phyloP scores from a whole-genome alignment of 1,284 basidiomycete species.

The Sporisorium graminicola region DNA sequence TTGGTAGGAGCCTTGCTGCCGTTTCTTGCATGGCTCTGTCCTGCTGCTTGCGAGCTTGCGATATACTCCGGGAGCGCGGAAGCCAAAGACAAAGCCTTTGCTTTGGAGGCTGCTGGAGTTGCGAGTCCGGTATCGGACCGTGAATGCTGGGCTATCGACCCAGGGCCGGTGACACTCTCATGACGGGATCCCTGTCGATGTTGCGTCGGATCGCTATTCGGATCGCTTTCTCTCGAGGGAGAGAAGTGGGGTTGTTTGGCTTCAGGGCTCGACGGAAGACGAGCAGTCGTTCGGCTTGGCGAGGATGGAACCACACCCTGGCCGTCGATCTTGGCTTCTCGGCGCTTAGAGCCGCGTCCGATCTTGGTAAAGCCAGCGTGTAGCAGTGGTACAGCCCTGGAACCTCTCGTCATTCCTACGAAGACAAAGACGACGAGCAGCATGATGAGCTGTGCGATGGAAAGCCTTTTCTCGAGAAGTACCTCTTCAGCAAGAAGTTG shows the following conservation, averaged over 20 bases:
- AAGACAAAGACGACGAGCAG: slow-evolving; percentile 83
- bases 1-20: not conserved
- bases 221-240: slow-evolving; percentile 1
- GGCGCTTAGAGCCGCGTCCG: slow-evolving; percentile 24
- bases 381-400: slow-evolving; percentile 69
- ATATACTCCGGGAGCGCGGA: not conserved
- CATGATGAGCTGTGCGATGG: slow-evolving; percentile 83
- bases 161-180: not conserved
- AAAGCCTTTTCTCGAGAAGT: slow-evolving; percentile 83
- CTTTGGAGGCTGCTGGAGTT: slow-evolving; percentile 3
- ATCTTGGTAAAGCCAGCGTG: slow-evolving; percentile 49
- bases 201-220: slow-evolving; percentile 4
- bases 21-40: not conserved
- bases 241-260: not conserved
- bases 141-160: not conserved
- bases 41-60: slow-evolving; percentile 5
- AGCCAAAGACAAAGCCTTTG: not conserved
- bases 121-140: not conserved
- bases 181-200: not conserved
- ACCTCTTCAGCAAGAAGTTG: slow-evolving; percentile 83
- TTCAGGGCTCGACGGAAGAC: slow-evolving; percentile 7
- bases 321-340: slow-evolving; percentile 15
- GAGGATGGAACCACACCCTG: slow-evolving; percentile 14
- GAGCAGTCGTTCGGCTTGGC: slow-evolving; percentile 16
- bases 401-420: slow-evolving; percentile 84